Conservation (phyloP, 805 yeast species). For the Starmera caribaea region DNA sequence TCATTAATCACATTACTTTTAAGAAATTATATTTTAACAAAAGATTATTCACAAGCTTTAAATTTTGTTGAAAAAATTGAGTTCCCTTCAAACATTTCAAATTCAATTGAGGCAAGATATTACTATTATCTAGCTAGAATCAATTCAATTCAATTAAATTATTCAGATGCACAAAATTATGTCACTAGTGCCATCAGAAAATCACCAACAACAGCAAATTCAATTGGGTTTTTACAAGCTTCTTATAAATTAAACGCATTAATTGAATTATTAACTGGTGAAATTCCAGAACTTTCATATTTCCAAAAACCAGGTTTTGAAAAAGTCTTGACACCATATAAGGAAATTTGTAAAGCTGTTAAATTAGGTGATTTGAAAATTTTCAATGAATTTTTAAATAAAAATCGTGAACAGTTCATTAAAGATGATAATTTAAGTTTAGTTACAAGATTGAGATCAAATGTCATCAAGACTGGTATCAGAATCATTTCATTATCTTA, state of each 20-base stretch:
- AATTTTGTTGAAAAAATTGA: constrained; percentile 83
- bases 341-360: constrained; percentile 83
- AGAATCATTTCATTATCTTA: constrained; percentile 87
- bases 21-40: constrained; percentile 67
- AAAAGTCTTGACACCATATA: constrained; percentile 66
- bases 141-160: constrained; percentile 85
- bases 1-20: constrained; percentile 76
- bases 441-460: constrained; percentile 85
- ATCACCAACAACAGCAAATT: constrained; percentile 82
- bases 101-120: constrained; percentile 85
- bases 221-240: constrained; percentile 80
- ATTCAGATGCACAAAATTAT: constrained; percentile 81
- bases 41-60: constrained; percentile 80
- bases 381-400: constrained; percentile 61
- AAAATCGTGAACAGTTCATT: constrained; percentile 52
- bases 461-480: constrained; percentile 96
- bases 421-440: constrained; percentile 76
- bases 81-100: constrained; percentile 78
- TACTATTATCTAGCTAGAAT: constrained; percentile 87
- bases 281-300: constrained; percentile 80
- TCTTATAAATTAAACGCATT: constrained; percentile 83
- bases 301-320: constrained; percentile 60
- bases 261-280: constrained; percentile 92
- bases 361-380: constrained; percentile 81
- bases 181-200: constrained; percentile 93